A percentile compares a stretch with the other conserved stretches of the same genome.
Evolutionary conservation across 208 protist species (phyloP).

Genomic region (Phytomonas sp.): DNA sequence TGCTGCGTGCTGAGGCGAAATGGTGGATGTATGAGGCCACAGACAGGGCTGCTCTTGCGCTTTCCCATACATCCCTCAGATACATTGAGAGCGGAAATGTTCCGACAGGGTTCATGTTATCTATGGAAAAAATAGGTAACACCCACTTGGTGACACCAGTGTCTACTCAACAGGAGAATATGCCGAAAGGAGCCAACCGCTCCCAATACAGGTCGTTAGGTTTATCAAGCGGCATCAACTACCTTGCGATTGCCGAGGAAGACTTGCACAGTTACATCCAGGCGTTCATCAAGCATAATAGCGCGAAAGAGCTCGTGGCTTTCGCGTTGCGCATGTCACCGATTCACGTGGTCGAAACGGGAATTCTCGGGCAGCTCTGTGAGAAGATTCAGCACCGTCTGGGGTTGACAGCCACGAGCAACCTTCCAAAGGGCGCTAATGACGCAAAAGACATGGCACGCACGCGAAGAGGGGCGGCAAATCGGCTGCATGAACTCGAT

Average conservation of each 20-base stretch:
- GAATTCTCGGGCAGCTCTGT: conserved; percentile 30
- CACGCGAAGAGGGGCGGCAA: conserved; percentile 5
- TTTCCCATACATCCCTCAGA: conserved; percentile 46
- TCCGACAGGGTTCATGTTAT: background rate
- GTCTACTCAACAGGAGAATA: conserved; percentile 7
- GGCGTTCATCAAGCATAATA: conserved; percentile 42
- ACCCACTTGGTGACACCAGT: conserved; percentile 29
- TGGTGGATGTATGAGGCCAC: conserved; percentile 31
- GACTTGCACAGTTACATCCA: conserved; percentile 37
- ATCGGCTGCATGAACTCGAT: background rate
- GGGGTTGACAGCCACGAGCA: background rate
- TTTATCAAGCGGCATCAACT: conserved; percentile 12
- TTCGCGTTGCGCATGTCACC: conserved; percentile 28
- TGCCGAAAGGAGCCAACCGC: background rate
- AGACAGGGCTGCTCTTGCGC: conserved; percentile 27
- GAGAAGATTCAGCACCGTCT: conserved; percentile 18
- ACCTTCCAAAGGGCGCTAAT: background rate
- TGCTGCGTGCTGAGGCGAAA: conserved; percentile 35
- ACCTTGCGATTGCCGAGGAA: conserved; percentile 14
- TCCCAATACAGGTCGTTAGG: background rate
- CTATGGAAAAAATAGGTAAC: conserved; percentile 13
- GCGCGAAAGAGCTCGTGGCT: conserved; percentile 52
- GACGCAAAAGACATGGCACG: background rate
- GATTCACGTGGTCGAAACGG: conserved; percentile 22
- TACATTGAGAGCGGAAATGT: conserved; percentile 28